phyloP scores from a whole-genome alignment of 1,284 basidiomycete genomes.

The Ganoderma resinaceum region DNA sequence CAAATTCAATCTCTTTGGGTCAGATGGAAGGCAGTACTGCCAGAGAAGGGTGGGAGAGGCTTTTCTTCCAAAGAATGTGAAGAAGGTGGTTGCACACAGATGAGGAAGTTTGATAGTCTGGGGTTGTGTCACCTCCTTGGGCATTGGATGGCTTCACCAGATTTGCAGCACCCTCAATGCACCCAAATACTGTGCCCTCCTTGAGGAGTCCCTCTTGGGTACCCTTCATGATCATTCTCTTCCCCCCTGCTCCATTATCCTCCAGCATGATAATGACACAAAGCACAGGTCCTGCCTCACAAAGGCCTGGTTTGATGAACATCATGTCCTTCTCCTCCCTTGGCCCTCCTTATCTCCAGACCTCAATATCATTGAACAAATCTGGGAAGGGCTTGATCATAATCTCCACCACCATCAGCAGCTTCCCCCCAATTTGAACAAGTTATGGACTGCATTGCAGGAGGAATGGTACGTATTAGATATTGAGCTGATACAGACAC shows the following conservation, averaged over 20 bases:
- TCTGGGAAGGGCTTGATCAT: conserved; percentile 4
- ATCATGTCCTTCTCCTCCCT: conserved; percentile 38
- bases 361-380: conserved; percentile 38
- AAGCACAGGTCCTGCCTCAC: conserved; percentile 43
- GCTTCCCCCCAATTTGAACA: background rate
- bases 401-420: background rate
- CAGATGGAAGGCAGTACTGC: conserved; percentile 17
- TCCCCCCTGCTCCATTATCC: conserved; percentile 22
- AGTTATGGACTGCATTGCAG: conserved; percentile 9
- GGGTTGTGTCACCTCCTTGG: conserved; percentile 13
- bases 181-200: conserved; percentile 36
- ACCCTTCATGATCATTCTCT: conserved; percentile 35
- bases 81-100: conserved; percentile 8
- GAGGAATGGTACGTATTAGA: conserved; percentile 9
- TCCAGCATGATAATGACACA: conserved; percentile 46
- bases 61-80: conserved; percentile 6
- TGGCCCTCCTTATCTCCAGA: conserved; percentile 47
- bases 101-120: conserved; percentile 19
- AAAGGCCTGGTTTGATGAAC: conserved; percentile 41
- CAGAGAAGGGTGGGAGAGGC: conserved; percentile 15
- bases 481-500: background rate
- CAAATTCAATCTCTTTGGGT: conserved; percentile 20
- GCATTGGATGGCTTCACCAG: conserved; percentile 8
- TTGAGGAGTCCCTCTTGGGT: conserved; percentile 36
- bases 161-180: conserved; percentile 11